Evolutionary conservation across 805 yeast species (phyloP).

Genomic region (Saccharomycopsis fermentans): DNA sequence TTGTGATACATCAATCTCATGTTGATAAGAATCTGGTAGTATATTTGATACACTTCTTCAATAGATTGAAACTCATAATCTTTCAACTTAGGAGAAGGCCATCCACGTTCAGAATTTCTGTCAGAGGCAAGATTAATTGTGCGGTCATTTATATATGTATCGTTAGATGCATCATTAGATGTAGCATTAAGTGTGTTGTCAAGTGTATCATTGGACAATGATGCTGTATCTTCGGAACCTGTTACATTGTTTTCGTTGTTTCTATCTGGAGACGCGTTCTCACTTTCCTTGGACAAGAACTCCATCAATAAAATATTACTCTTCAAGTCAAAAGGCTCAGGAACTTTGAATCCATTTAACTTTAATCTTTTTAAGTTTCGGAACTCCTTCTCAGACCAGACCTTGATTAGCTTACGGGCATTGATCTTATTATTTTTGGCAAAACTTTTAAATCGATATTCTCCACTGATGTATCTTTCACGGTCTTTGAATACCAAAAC

Average conservation of each 20-base stretch:
- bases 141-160: background rate
- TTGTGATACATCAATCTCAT: conserved; percentile 82
- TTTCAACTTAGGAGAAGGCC: conserved; percentile 82
- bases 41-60: conserved; percentile 56
- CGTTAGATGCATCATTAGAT: no score
- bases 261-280: conserved; percentile 21
- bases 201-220: background rate
- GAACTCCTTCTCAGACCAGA: conserved; percentile 98
- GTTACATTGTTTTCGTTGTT: background rate
- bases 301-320: conserved; percentile 94
- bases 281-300: conserved; percentile 59
- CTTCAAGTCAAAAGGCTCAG: conserved; percentile 81
- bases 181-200: no score
- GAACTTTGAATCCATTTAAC: conserved; percentile 78
- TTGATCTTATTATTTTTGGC: conserved; percentile 68
- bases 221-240: background rate
- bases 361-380: conserved; percentile 80
- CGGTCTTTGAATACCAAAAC: conserved; percentile 95
- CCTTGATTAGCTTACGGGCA: conserved; percentile 93
- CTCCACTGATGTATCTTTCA: conserved; percentile 94
- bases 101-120: conserved; percentile 33
- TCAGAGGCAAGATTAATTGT: background rate
- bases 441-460: conserved; percentile 79
- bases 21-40: conserved; percentile 69
- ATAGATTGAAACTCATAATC: conserved; percentile 69